A percentile compares a stretch with the other conserved stretches of the same genome.
Evolutionary conservation across 352 stramenopile genomes (phyloP).

Genomic region (Discostella stelligera): DNA sequence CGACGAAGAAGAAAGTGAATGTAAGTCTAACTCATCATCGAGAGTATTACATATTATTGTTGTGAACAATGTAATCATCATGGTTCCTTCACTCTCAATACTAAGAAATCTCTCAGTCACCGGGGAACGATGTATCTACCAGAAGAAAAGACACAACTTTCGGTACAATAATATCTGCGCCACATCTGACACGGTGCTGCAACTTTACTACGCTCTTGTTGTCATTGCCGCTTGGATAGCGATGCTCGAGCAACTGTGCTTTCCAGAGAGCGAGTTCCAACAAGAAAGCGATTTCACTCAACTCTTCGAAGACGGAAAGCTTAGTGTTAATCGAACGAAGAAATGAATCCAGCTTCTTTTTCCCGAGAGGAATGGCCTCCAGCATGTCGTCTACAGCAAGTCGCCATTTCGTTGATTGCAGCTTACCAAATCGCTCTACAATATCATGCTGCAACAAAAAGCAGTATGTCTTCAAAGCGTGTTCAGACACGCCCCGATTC

Average conservation of each 20-base stretch:
- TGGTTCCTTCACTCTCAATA: no score
- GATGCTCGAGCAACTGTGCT: neutral
- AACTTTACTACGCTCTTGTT: neutral
- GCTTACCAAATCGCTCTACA: neutral
- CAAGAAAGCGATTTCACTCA: conserved; percentile 10
- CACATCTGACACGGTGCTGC: conserved; percentile 2
- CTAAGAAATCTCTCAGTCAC: no score
- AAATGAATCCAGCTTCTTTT: neutral
- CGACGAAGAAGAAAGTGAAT: no score
- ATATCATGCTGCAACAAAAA: neutral
- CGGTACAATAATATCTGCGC: conserved; percentile 11
- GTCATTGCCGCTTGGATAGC: neutral
- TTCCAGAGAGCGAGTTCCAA: conserved; percentile 20
- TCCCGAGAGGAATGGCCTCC: neutral
- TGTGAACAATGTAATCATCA: no score
- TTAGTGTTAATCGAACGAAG: neutral
- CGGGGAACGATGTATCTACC: no score
- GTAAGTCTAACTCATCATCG: no score
- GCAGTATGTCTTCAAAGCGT: neutral
- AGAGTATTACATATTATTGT: no score
- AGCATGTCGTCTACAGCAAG: neutral
- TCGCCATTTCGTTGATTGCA: neutral
- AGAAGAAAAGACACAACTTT: conserved; percentile 3
- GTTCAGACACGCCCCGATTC: neutral
- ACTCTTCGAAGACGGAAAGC: neutral